phyloP scores from a whole-genome alignment of 2,329 filamentous ascomycete species.

The Colletotrichum melonis region DNA sequence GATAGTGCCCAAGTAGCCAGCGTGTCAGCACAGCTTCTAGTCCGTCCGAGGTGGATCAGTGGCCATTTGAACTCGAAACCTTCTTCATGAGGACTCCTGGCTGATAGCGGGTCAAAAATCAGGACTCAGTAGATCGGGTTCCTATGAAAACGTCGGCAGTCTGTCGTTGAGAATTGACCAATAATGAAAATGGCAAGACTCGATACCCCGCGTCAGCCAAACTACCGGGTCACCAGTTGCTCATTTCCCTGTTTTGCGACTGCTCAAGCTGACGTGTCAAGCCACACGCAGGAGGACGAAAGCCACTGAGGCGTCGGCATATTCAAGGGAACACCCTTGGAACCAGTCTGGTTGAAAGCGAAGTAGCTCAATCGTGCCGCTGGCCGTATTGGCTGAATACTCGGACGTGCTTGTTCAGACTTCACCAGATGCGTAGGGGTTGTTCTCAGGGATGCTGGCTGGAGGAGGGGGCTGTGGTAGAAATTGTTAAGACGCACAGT shows the following conservation, averaged over 20 bases:
- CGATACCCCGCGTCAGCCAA: conserved; percentile 17
- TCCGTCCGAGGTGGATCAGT: neutral
- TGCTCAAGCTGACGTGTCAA: conserved; percentile 1
- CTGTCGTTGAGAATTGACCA: neutral
- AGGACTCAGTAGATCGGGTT: neutral
- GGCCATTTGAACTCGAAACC: neutral
- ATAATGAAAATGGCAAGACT: neutral
- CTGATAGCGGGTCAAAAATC: neutral
- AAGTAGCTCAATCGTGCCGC: neutral
- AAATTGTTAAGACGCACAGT: conserved; percentile 19
- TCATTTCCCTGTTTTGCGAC: conserved; percentile 8
- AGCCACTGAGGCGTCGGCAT: conserved; percentile 6
- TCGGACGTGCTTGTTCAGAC: conserved; percentile 3
- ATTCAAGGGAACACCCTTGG: neutral
- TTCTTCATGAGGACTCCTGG: neutral
- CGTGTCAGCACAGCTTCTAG: neutral
- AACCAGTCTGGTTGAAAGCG: neutral
- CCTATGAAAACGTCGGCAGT: neutral
- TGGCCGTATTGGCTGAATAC: neutral
- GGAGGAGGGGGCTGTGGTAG: conserved; percentile 9
- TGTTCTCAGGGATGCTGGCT: conserved; percentile 8
- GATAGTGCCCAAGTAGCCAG: neutral
- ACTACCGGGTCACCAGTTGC: conserved; percentile 15
- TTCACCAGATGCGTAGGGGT: conserved; percentile 3
- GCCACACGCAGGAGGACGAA: neutral